phyloP scores from a whole-genome alignment of 164 flowering plant genomes.

The Chloranthus sessilifolius region DNA sequence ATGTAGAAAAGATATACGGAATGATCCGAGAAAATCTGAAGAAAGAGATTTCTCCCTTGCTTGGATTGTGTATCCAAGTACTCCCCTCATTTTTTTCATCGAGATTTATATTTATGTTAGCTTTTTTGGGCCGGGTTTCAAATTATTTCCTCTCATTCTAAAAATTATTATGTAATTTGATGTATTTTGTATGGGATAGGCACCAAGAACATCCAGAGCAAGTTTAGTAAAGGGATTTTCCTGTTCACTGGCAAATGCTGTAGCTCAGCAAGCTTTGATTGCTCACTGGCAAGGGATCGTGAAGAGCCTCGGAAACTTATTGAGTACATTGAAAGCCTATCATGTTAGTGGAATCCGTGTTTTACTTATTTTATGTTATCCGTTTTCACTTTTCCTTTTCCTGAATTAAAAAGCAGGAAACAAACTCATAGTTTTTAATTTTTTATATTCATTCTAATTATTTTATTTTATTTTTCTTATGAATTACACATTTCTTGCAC shows the following conservation, averaged over 20 bases:
- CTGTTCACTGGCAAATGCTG: slow-evolving; percentile 69
- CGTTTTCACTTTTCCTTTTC: too few species aligned
- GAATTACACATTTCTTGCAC: too few species aligned
- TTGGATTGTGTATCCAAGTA: slow-evolving; percentile 98
- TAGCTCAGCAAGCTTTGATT: slow-evolving; percentile 87
- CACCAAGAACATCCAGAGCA: slow-evolving; percentile 98
- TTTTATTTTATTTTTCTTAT: too few species aligned
- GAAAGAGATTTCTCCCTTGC: slow-evolving; percentile 97
- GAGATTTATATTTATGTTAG: too few species aligned
- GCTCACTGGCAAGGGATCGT: slow-evolving; percentile 99
- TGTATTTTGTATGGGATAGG: too few species aligned
- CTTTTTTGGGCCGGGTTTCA: too few species aligned
- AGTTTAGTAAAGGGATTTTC: slow-evolving; percentile 94
- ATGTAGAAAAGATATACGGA: slow-evolving; percentile 97
- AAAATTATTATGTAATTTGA: too few species aligned
- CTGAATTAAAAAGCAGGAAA: too few species aligned
- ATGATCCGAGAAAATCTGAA: slow-evolving; percentile 95
- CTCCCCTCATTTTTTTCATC: neutral
- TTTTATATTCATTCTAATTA: too few species aligned
- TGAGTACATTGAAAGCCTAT: slow-evolving; percentile 75
- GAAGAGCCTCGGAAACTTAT: slow-evolving; percentile 80
- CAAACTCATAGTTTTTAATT: too few species aligned
- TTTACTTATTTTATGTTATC: slow-evolving; percentile 1
- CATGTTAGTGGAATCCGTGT: slow-evolving; percentile 47
- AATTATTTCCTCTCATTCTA: too few species aligned